These are phyloP conservation scores for Poa annua DNA, from an alignment of 176 grass and related monocot species.

Conservation along the genomic window DNA sequence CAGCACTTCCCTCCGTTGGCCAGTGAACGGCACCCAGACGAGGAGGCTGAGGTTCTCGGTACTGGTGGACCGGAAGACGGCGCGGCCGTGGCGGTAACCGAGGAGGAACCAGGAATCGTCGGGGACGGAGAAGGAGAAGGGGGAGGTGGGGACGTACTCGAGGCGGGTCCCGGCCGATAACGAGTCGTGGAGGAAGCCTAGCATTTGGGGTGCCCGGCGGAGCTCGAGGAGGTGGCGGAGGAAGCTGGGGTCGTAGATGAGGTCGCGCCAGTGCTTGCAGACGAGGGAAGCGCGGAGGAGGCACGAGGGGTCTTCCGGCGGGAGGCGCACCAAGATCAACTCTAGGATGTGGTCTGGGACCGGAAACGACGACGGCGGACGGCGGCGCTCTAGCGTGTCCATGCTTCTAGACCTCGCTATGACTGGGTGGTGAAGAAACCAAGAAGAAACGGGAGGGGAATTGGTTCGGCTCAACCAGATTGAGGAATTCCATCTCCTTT, in stretches of 20 bases:
- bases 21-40: background rate
- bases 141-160: background rate
- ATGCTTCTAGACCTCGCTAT: background rate
- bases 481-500: background rate
- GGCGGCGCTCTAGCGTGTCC: background rate
- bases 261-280: background rate
- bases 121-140: background rate
- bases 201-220: background rate
- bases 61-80: background rate
- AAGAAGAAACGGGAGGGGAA: background rate
- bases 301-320: background rate
- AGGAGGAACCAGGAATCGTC: background rate
- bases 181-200: background rate
- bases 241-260: background rate
- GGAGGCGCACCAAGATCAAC: background rate
- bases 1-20: background rate
- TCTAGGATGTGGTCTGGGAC: background rate
- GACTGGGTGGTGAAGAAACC: background rate
- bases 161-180: background rate
- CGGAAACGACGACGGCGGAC: background rate
- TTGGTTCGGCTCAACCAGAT: background rate
- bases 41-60: background rate
- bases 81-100: background rate
- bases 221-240: background rate
- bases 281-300: background rate